Conservation (phyloP, 2,329 filamentous ascomycete genomes). For the Tricladium varicosporioides region DNA sequence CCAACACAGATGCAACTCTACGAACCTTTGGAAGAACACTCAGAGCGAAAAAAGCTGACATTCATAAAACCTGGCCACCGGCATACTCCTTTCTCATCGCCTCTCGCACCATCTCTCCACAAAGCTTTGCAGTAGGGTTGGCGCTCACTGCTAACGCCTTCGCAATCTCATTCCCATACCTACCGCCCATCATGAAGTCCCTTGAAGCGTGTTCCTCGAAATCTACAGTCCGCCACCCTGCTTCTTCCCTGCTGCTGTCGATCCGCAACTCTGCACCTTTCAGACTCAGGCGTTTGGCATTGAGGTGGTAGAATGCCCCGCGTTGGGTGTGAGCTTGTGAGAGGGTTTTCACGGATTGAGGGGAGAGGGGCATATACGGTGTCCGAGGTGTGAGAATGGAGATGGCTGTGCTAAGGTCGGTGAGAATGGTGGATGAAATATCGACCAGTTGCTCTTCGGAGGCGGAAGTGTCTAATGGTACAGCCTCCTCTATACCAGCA, state of each 20-base stretch:
- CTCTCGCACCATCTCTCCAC: constrained; percentile 66
- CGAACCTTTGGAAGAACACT: not conserved
- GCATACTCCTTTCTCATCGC: constrained; percentile 68
- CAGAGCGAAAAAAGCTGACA: not conserved
- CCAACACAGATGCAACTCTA: too few relatives aligned
- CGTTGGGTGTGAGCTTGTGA: constrained; percentile 71
- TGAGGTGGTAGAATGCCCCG: constrained; percentile 61
- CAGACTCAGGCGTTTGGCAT: constrained; percentile 41
- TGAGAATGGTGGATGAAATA: constrained; percentile 44
- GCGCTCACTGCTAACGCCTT: constrained; percentile 62
- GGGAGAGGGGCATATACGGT: constrained; percentile 54
- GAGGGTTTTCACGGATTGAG: constrained; percentile 62
- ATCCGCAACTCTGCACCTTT: constrained; percentile 38
- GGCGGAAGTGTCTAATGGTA: constrained; percentile 36
- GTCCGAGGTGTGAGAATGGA: constrained; percentile 53
- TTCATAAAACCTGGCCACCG: not conserved
- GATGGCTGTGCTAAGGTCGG: constrained; percentile 59
- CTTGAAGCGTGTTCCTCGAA: constrained; percentile 62
- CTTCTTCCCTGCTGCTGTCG: constrained; percentile 42
- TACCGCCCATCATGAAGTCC: constrained; percentile 62
- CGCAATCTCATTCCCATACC: constrained; percentile 64
- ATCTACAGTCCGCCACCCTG: constrained; percentile 49
- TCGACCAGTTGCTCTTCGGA: constrained; percentile 40
- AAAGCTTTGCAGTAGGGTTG: constrained; percentile 68
- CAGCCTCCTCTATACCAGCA: not conserved